Percentiles rank a stretch among this genome's conserved stretches.
Conservation (phyloP, 73 alveolate species). For the Paramecium octaurelia region DNA sequence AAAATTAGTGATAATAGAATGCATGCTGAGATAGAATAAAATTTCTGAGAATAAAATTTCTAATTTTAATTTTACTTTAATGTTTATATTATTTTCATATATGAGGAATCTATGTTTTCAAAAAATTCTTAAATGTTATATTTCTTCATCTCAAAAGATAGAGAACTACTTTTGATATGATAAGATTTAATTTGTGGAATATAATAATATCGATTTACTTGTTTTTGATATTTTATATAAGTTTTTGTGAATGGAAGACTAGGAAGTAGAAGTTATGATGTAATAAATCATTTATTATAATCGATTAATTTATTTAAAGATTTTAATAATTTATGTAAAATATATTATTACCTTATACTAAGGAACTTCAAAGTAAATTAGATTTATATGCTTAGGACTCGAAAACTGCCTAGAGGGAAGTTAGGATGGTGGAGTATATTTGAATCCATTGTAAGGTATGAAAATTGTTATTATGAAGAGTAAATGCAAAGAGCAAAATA, state of each 20-base stretch:
- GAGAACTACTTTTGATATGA: no score
- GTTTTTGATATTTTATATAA: no score
- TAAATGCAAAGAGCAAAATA: not conserved
- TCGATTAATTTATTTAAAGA: not conserved
- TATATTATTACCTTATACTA: not conserved
- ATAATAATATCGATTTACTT: no score
- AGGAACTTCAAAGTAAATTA: not conserved
- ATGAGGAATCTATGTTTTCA: no score
- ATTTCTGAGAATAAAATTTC: not conserved
- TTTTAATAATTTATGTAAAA: not conserved
- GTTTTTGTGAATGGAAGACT: no score
- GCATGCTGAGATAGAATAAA: not conserved
- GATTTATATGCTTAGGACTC: not conserved
- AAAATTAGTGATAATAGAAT: not conserved
- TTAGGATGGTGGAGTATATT: not conserved
- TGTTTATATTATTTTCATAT: no score
- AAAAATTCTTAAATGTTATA: no score
- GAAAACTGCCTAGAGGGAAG: not conserved
- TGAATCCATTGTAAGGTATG: not conserved
- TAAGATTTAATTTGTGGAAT: no score
- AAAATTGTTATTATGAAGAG: not conserved
- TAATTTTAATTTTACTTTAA: no score
- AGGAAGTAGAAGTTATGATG: not conserved
- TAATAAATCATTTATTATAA: not conserved
- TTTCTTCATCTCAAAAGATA: no score